Evolutionary conservation across 108 stramenopile genomes (phyloP).

Genomic region (Epipyxis sp.): DNA sequence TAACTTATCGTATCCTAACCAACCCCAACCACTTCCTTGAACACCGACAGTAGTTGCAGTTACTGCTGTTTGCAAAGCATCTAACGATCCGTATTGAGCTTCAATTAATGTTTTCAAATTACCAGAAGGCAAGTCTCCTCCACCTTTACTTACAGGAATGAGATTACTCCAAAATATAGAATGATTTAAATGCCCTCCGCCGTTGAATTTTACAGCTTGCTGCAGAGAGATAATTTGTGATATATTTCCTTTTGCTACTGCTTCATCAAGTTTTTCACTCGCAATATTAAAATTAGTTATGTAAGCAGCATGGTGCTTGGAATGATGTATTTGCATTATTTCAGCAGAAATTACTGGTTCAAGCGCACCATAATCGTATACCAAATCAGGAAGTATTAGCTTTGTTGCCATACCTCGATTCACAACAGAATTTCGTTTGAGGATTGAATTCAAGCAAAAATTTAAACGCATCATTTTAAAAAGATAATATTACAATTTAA

Average conservation of each 20-base stretch:
- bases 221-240: conserved; percentile 68
- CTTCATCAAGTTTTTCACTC: conserved; percentile 65
- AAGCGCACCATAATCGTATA: conserved; percentile 80
- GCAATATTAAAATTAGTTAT: conserved; percentile 83
- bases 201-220: conserved; percentile 92
- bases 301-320: conserved; percentile 84
- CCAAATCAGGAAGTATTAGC: conserved; percentile 73
- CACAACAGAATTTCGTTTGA: no score
- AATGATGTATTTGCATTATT: conserved; percentile 90
- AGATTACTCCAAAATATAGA: conserved; percentile 96
- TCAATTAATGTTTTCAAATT: conserved; percentile 64
- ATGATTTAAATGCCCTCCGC: conserved; percentile 97
- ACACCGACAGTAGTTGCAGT: conserved; percentile 70
- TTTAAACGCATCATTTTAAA: no score
- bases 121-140: conserved; percentile 75
- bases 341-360: conserved; percentile 78
- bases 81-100: conserved; percentile 72
- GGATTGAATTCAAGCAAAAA: no score
- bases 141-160: conserved; percentile 76
- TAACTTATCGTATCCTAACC: conserved; percentile 85
- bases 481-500: no score
- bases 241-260: conserved; percentile 26
- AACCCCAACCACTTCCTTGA: conserved; percentile 98
- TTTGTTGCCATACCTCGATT: no score
- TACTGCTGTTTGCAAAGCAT: conserved; percentile 57